Conservation (phyloP, 306 rosid species). For the Abrus precatorius region DNA sequence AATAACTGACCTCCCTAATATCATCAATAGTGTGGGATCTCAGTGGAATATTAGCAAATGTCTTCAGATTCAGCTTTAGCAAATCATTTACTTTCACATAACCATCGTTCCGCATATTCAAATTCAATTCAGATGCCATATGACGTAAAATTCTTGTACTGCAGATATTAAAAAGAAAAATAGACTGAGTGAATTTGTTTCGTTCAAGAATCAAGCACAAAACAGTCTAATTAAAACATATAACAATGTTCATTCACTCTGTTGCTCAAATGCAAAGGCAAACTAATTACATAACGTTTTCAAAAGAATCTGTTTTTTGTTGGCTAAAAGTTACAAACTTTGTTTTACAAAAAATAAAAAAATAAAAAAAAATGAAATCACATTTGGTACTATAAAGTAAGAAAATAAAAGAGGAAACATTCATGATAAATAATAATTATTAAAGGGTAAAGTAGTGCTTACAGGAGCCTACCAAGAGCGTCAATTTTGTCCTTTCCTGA, state of each 20-base stretch:
- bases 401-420: neutral
- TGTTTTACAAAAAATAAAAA: too few relatives aligned
- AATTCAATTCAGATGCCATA: conserved; percentile 83
- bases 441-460: conserved; percentile 51
- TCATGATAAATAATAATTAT: neutral
- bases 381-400: neutral
- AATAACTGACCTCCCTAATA: conserved; percentile 77
- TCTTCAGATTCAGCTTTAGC: conserved; percentile 75
- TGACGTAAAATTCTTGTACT: conserved; percentile 93
- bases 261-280: neutral
- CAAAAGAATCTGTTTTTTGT: neutral
- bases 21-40: conserved; percentile 85
- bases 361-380: neutral
- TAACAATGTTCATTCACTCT: conserved; percentile 1
- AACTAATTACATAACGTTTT: neutral
- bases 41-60: conserved; percentile 79
- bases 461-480: conserved; percentile 94
- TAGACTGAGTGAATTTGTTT: conserved; percentile 18
- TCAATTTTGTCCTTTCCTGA: conserved; percentile 85
- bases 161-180: conserved; percentile 34
- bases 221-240: conserved; percentile 5
- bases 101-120: conserved; percentile 83
- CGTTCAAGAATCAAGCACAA: conserved; percentile 9
- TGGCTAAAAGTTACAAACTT: conserved; percentile 4
- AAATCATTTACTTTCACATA: conserved; percentile 82